Conservation (phyloP, 2,329 filamentous ascomycete species). For the Sporothrix sp. region DNA sequence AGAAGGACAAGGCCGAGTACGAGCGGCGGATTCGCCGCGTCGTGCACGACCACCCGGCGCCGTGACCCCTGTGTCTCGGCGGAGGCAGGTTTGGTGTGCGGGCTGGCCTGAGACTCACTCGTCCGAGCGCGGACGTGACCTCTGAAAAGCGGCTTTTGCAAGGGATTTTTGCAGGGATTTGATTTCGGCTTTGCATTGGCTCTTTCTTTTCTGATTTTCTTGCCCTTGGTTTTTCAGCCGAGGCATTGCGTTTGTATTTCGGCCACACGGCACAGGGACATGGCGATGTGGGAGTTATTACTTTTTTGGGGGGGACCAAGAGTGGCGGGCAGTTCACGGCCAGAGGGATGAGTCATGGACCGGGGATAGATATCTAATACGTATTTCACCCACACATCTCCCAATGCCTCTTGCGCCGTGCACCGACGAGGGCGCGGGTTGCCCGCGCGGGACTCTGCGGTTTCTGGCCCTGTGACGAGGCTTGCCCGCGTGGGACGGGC, state of each 20-base stretch:
- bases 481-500: too few species aligned
- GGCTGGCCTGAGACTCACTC: background rate
- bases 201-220: background rate
- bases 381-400: too few species aligned
- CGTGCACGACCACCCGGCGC: slow-evolving; percentile 80
- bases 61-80: slow-evolving; percentile 31
- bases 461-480: too few species aligned
- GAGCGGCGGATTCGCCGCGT: slow-evolving; percentile 79
- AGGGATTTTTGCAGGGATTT: too few species aligned
- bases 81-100: background rate
- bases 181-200: too few species aligned
- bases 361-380: slow-evolving; percentile 9
- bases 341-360: background rate
- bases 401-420: too few species aligned
- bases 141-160: too few species aligned
- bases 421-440: too few species aligned
- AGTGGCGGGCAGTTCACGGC: background rate
- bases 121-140: too few species aligned
- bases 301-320: background rate
- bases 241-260: background rate
- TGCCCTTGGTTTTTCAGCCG: background rate
- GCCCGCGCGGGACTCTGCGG: too few species aligned
- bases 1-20: slow-evolving; percentile 79
- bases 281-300: slow-evolving; percentile 9
- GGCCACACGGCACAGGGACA: slow-evolving; percentile 4